phyloP scores from a whole-genome alignment of 345 rosid genomes.

The Turritis glabra region DNA sequence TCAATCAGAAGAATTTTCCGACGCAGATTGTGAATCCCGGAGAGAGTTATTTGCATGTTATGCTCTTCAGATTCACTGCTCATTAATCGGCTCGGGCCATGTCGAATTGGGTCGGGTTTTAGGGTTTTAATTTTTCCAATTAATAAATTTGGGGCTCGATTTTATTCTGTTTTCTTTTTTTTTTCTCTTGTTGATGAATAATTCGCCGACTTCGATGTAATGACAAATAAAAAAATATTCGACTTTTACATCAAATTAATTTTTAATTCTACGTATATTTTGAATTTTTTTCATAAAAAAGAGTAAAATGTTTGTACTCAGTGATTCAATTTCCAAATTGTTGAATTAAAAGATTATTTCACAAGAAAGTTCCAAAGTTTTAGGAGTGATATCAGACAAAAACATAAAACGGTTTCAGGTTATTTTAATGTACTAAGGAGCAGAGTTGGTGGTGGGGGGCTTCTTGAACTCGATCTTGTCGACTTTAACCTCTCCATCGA shows the following conservation, averaged over 20 bases:
- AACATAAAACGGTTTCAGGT: slow-evolving; percentile 5
- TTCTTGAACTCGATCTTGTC: slow-evolving; percentile 98
- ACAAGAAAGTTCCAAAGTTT: slow-evolving; percentile 17
- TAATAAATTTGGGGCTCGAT: slow-evolving; percentile 1
- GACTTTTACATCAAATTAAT: not conserved
- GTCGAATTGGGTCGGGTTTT: not conserved
- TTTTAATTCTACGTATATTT: too few species aligned
- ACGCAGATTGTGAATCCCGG: slow-evolving; percentile 67
- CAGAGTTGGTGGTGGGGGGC: slow-evolving; percentile 54
- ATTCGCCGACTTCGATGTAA: not conserved
- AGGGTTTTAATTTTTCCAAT: not conserved
- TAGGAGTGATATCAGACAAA: slow-evolving; percentile 6
- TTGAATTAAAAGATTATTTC: slow-evolving; percentile 13
- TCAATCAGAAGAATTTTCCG: slow-evolving; percentile 77
- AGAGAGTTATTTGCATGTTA: slow-evolving; percentile 54
- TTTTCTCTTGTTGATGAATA: not conserved
- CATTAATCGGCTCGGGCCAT: slow-evolving; percentile 5
- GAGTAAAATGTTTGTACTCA: not conserved
- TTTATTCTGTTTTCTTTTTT: not conserved
- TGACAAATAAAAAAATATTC: not conserved
- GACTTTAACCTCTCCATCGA: slow-evolving; percentile 94
- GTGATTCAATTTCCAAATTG: slow-evolving; percentile 12
- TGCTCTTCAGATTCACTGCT: slow-evolving; percentile 74
- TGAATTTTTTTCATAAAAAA: too few species aligned
- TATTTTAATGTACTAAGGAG: slow-evolving; percentile 39